Evolutionary conservation across 331 rosid genomes (phyloP).

Genomic region (Dryas integrifolia): DNA sequence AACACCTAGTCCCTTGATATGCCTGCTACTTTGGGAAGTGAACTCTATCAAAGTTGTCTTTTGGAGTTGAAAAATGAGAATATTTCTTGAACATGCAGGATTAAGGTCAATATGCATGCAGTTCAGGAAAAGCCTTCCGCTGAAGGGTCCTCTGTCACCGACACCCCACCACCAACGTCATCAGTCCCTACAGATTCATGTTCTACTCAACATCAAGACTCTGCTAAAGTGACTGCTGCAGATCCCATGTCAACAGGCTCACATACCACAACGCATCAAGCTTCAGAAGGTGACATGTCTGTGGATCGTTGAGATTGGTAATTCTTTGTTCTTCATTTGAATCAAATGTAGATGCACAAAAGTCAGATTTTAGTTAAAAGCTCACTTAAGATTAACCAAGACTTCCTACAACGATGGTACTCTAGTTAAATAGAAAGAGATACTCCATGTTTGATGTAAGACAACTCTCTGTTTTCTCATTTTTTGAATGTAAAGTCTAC

Average conservation of each 20-base stretch:
- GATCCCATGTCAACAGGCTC: conserved; percentile 28
- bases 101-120: conserved; percentile 85
- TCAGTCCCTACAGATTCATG: conserved; percentile 19
- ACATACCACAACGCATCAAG: conserved; percentile 31
- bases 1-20: not conserved
- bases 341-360: not conserved
- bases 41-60: conserved; percentile 15
- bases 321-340: conserved; percentile 2
- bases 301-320: conserved; percentile 25
- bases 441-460: not conserved
- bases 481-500: not conserved
- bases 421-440: not conserved
- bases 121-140: conserved; percentile 56
- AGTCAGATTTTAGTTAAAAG: not conserved
- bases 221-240: not conserved
- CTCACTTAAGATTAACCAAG: not conserved
- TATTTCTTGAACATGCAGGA: conserved; percentile 56
- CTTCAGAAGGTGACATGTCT: conserved; percentile 39
- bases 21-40: conserved; percentile 1
- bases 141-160: conserved; percentile 22
- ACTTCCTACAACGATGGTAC: not conserved
- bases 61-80: conserved; percentile 6
- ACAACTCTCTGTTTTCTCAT: not conserved
- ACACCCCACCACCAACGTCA: conserved; percentile 19
- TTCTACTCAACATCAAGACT: conserved; percentile 12